These are phyloP conservation scores for Bocquillonia castaneifolia DNA, from an alignment of 441 rosid species.

Conservation along the genomic window DNA sequence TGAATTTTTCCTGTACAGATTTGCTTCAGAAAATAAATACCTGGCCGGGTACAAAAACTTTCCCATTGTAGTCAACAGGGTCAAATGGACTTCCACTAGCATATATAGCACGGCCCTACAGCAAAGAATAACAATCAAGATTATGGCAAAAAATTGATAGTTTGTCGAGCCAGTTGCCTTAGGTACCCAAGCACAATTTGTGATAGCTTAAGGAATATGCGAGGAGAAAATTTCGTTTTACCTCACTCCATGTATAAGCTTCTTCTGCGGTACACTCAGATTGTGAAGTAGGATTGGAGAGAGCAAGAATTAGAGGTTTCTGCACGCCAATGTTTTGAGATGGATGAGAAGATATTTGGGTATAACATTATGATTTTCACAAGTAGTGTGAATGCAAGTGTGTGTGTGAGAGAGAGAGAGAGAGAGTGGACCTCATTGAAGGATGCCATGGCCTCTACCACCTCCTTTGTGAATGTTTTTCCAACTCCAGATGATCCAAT, in stretches of 20 bases:
- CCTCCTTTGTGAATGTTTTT: conserved; percentile 81
- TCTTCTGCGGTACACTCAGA: conserved; percentile 97
- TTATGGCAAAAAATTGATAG: background rate
- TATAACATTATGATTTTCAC: background rate
- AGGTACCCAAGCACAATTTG: background rate
- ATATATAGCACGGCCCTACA: conserved; percentile 84
- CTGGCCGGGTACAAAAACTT: conserved; percentile 82
- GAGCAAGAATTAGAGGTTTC: conserved; percentile 89
- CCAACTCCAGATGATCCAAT: conserved; percentile 96
- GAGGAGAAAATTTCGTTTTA: conserved; percentile 16
- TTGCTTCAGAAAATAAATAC: conserved; percentile 28
- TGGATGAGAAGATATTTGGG: background rate
- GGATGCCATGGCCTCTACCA: conserved; percentile 81
- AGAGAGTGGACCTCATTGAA: conserved; percentile 54
- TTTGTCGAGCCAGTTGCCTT: background rate
- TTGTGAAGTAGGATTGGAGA: conserved; percentile 95
- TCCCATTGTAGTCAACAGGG: conserved; percentile 68
- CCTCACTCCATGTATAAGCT: conserved; percentile 94
- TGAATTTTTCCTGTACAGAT: conserved; percentile 7
- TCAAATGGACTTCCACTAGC: conserved; percentile 98
- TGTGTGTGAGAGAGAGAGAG: conserved; percentile 11
- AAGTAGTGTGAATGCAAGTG: background rate
- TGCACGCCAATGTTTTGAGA: conserved; percentile 30
- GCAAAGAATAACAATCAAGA: conserved; percentile 8
- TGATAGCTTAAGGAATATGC: background rate